Evolutionary conservation across 768 basidiomycete species (phyloP).

Genomic region (Fomitopsis serialis): DNA sequence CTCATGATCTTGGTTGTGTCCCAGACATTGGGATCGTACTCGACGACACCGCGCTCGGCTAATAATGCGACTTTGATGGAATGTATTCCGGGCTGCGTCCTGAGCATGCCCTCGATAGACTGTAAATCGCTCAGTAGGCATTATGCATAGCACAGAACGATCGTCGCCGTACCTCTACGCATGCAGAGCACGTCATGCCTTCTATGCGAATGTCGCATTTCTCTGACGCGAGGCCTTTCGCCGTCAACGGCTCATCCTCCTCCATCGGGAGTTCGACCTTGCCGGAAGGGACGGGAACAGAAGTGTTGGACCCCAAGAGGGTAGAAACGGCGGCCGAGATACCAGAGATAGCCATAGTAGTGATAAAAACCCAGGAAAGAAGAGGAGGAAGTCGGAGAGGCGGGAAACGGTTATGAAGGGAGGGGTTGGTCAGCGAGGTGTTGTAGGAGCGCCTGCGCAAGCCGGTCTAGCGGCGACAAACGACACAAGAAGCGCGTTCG

Average conservation of each 20-base stretch:
- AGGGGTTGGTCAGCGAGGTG: neutral
- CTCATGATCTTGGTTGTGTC: slow-evolving; percentile 69
- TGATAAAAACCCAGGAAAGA: neutral
- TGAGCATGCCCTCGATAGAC: slow-evolving; percentile 83
- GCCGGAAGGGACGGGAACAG: slow-evolving; percentile 9
- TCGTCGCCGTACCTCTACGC: slow-evolving; percentile 68
- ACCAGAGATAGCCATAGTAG: slow-evolving; percentile 9
- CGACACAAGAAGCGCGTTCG: neutral
- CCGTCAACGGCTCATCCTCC: slow-evolving; percentile 24
- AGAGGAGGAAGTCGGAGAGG: neutral
- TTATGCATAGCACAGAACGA: neutral
- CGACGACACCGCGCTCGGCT: slow-evolving; percentile 87
- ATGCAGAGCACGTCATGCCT: slow-evolving; percentile 88
- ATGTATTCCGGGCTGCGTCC: slow-evolving; percentile 81
- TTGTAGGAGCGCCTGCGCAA: neutral
- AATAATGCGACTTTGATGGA: slow-evolving; percentile 95
- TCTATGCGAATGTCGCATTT: slow-evolving; percentile 79
- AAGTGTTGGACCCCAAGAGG: slow-evolving; percentile 5
- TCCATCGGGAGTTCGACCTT: slow-evolving; percentile 24
- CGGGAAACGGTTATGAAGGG: neutral
- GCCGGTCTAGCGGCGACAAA: neutral
- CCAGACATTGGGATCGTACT: slow-evolving; percentile 86
- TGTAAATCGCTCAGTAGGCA: slow-evolving; percentile 20
- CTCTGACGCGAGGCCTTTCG: slow-evolving; percentile 26
- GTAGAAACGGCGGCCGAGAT: slow-evolving; percentile 10